Percentiles rank a stretch among this genome's conserved stretches.
Conservation (phyloP, 257 asterid species). For the Solanum lycopersicoides region DNA sequence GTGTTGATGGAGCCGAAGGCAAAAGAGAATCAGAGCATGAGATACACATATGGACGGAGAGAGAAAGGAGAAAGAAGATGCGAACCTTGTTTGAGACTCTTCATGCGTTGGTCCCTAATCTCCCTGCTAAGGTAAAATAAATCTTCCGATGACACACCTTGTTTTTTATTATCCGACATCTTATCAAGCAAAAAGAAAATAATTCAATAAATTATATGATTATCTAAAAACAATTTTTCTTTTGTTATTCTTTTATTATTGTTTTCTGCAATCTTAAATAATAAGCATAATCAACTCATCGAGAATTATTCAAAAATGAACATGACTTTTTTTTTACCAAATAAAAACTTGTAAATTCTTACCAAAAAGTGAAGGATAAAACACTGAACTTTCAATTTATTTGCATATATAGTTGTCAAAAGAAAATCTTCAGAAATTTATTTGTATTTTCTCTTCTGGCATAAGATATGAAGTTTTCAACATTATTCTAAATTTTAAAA, state of each 20-base stretch:
- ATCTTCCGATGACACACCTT: too few relatives aligned
- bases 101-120: conserved; percentile 78
- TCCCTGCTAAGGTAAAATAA: conserved; percentile 57
- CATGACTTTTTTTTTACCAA: not conserved
- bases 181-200: not conserved
- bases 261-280: not conserved
- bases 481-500: not conserved
- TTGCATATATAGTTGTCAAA: not conserved
- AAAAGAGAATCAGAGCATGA: conserved; percentile 47
- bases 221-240: not conserved
- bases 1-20: not conserved
- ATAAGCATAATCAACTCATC: not conserved
- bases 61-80: conserved; percentile 93
- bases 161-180: not conserved
- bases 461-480: not conserved
- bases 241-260: too few relatives aligned
- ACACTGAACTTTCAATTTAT: not conserved
- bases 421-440: not conserved
- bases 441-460: not conserved
- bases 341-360: not conserved
- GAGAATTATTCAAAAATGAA: not conserved
- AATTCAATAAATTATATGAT: not conserved
- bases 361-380: not conserved
- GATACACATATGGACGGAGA: conserved; percentile 75
- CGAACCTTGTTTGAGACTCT: conserved; percentile 61